A percentile compares a stretch with the other conserved stretches of the same genome.
Evolutionary conservation across 2,329 filamentous ascomycete species (phyloP).

Genomic region (Fusarium xylarioides): DNA sequence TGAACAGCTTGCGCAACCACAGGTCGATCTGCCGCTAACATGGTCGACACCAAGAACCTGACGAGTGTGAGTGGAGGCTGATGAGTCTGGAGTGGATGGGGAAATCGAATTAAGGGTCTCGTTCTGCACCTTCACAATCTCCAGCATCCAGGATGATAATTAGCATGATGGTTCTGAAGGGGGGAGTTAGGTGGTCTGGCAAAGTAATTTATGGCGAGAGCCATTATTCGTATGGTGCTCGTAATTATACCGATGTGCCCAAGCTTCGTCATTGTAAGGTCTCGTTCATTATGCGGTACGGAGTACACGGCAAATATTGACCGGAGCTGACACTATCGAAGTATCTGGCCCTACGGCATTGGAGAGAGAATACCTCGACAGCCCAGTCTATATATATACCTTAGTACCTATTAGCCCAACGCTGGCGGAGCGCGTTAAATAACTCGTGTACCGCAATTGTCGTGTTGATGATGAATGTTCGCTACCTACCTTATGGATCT

Average conservation of each 20-base stretch:
- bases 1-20: conserved; percentile 29
- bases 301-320: not conserved
- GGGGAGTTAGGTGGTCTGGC: not conserved
- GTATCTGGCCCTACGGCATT: conserved; percentile 11
- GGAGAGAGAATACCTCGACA: not conserved
- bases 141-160: conserved; percentile 25
- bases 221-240: not conserved
- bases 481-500: not conserved
- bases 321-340: not conserved
- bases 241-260: not conserved
- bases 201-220: not conserved
- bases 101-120: conserved; percentile 35
- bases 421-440: conserved; percentile 5
- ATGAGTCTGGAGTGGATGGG: conserved; percentile 32
- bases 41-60: not conserved
- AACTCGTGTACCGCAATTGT: not conserved
- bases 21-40: conserved; percentile 36
- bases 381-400: not conserved
- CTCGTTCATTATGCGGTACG: not conserved
- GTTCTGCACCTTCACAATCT: conserved; percentile 34
- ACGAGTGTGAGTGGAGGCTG: conserved; percentile 32
- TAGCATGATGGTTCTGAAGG: not conserved
- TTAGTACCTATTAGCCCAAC: not conserved
- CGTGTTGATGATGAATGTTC: conserved; percentile 12
- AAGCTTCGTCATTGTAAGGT: not conserved